Percentiles rank a stretch among this genome's conserved stretches.
Evolutionary conservation across 2,329 filamentous ascomycete species (phyloP).

Genomic region (Ophiobolus disseminans): DNA sequence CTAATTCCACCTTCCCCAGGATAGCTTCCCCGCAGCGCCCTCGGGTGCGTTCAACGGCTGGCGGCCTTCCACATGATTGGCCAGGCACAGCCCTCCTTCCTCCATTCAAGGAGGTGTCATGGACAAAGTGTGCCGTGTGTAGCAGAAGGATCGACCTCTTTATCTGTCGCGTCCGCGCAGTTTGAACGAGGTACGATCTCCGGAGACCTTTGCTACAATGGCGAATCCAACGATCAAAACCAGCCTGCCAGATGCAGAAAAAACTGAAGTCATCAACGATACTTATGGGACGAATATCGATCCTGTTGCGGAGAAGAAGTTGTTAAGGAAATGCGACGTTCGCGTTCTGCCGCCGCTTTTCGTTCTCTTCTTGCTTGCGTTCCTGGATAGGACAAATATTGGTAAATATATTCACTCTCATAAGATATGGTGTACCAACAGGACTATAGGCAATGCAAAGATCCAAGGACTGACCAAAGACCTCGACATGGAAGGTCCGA

Average conservation of each 20-base stretch:
- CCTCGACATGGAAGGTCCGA: conserved; percentile 43
- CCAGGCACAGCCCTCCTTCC: neutral
- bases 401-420: conserved; percentile 17
- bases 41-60: neutral
- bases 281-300: conserved; percentile 38
- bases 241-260: conserved; percentile 25
- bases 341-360: conserved; percentile 58
- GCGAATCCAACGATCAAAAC: conserved; percentile 11
- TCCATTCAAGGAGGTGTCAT: neutral
- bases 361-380: conserved; percentile 48
- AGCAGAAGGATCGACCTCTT: neutral
- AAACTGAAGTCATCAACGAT: conserved; percentile 35
- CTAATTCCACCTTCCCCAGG: conserved; percentile 8
- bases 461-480: conserved; percentile 50
- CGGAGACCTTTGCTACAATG: conserved; percentile 12
- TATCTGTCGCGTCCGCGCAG: neutral
- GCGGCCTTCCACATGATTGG: neutral
- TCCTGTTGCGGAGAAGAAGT: conserved; percentile 52
- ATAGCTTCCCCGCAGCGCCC: conserved; percentile 10
- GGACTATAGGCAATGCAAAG: conserved; percentile 46
- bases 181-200: too few relatives aligned
- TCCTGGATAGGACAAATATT: conserved; percentile 46
- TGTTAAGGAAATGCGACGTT: conserved; percentile 58
- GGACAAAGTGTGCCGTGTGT: neutral
- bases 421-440: conserved; percentile 2